Conservation (phyloP, 225 moss, liverwort and hornwort species). For the Asterella californica region DNA sequence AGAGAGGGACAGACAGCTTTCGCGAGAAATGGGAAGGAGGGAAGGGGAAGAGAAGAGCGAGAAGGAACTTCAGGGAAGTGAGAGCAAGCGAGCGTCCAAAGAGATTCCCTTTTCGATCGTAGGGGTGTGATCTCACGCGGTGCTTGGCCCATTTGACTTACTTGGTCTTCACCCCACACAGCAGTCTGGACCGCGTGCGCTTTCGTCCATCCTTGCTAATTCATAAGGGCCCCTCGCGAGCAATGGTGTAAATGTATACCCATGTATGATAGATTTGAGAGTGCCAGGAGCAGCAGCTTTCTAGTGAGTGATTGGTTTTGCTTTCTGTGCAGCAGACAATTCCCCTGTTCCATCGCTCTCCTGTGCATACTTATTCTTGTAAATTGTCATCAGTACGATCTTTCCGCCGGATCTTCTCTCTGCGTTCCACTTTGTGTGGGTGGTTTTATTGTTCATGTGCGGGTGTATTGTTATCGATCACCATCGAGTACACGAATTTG, state of each 20-base stretch:
- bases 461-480: background rate
- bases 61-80: background rate
- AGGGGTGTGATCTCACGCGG: conserved; percentile 19
- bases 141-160: conserved; percentile 14
- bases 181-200: background rate
- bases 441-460: background rate
- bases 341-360: background rate
- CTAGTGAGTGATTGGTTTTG: background rate
- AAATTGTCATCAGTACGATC: background rate
- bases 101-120: background rate
- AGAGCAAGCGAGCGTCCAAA: background rate
- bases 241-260: background rate
- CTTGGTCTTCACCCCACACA: background rate
- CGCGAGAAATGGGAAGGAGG: background rate
- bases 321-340: background rate
- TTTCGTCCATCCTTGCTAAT: background rate
- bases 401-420: background rate
- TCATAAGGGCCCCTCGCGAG: background rate
- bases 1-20: background rate
- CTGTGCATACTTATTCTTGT: background rate
- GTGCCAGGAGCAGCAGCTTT: background rate
- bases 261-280: background rate
- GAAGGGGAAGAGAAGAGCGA: background rate
- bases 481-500: background rate
- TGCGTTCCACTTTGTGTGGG: background rate